Conservation (phyloP, 371 early-diverging fungal genomes). For the Fennellomyces sp. region DNA sequence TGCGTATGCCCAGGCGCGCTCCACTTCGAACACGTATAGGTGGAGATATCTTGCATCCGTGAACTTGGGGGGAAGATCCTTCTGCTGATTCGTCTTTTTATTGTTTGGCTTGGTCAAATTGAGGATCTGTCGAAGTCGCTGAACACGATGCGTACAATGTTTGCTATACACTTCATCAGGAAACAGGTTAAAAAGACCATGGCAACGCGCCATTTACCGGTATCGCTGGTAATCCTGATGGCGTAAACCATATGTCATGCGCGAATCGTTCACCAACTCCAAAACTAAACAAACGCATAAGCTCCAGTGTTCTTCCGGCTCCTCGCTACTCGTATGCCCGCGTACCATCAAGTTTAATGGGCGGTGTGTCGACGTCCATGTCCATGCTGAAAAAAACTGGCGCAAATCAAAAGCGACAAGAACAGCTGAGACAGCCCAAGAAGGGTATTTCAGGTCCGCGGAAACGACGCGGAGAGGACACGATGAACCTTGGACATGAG, state of each 20-base stretch:
- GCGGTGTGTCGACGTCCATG: not conserved
- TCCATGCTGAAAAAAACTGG: too few species aligned
- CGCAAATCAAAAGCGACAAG: not conserved
- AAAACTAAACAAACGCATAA: slow-evolving; percentile 37
- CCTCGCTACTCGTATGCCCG: not conserved
- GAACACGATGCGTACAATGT: slow-evolving; percentile 73
- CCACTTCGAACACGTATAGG: slow-evolving; percentile 68
- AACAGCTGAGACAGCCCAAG: not conserved
- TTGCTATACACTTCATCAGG: slow-evolving; percentile 35
- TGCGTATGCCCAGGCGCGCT: slow-evolving; percentile 82
- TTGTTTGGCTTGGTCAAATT: slow-evolving; percentile 62
- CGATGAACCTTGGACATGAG: not conserved
- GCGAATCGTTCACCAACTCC: slow-evolving; percentile 64
- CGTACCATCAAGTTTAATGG: slow-evolving; percentile 1
- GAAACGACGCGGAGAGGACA: not conserved
- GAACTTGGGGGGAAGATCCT: slow-evolving; percentile 50
- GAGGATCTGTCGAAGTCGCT: slow-evolving; percentile 62
- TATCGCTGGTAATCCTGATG: slow-evolving; percentile 85
- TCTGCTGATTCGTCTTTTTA: slow-evolving; percentile 46
- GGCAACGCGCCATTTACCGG: slow-evolving; percentile 38
- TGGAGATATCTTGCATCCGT: slow-evolving; percentile 62
- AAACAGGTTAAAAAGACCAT: not conserved
- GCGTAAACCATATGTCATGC: slow-evolving; percentile 82
- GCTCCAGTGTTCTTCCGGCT: not conserved
- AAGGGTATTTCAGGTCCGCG: not conserved